A percentile compares a stretch with the other conserved stretches of the same genome.
Evolutionary conservation across 805 yeast species (phyloP).

Genomic region (Lipomyces japonicus): DNA sequence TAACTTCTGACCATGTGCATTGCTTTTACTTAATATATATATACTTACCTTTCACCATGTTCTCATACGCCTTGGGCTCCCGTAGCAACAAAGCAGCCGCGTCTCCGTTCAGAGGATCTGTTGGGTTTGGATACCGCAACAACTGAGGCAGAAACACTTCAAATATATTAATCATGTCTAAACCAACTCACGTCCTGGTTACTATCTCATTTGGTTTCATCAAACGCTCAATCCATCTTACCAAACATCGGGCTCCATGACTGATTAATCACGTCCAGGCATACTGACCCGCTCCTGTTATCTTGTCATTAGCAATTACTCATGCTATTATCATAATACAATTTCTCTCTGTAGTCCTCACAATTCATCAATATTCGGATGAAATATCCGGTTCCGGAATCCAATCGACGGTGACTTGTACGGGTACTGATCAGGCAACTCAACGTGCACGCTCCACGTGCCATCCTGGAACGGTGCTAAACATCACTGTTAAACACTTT

Average conservation of each 20-base stretch:
- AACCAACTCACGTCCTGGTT: not conserved
- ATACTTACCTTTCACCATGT: constrained; percentile 50
- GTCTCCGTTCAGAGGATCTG: constrained; percentile 88
- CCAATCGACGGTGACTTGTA: constrained; percentile 95
- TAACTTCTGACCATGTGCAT: not conserved
- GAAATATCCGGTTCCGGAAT: constrained; percentile 83
- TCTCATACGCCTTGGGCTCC: constrained; percentile 62
- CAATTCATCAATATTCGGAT: constrained; percentile 90
- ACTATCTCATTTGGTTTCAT: not conserved
- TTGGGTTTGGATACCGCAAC: constrained; percentile 85
- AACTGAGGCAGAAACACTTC: constrained; percentile 92
- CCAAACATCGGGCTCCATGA: constrained; percentile 98
- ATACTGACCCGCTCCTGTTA: constrained; percentile 67
- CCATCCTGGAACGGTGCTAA: constrained; percentile 84
- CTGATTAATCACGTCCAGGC: constrained; percentile 93
- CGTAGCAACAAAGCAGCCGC: constrained; percentile 77
- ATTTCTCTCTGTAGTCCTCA: constrained; percentile 2
- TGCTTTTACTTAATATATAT: too few relatives aligned
- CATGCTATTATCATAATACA: not conserved
- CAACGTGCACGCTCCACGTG: constrained; percentile 85
- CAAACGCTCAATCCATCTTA: constrained; percentile 8
- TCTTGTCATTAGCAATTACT: not conserved
- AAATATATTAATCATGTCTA: constrained; percentile 73
- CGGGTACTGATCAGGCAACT: constrained; percentile 92
- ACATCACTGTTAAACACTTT: not conserved